Evolutionary conservation across 1,139 yeast genomes (phyloP).

Genomic region (Hanseniaspora uvarum): DNA sequence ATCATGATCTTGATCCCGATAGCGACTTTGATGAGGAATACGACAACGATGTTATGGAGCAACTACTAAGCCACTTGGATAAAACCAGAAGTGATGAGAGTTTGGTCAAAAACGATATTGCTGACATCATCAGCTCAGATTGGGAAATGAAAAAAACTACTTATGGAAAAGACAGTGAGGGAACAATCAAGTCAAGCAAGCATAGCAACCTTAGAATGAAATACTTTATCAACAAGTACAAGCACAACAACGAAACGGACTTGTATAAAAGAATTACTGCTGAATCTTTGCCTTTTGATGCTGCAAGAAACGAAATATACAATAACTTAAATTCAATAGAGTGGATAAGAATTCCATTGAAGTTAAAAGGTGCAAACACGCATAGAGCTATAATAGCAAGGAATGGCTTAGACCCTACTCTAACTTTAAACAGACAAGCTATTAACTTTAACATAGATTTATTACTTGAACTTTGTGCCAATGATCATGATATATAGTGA

Average conservation of each 20-base stretch:
- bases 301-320: conserved; percentile 37
- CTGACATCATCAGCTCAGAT: conserved; percentile 22
- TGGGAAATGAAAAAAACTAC: conserved; percentile 10
- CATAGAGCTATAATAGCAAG: conserved; percentile 67
- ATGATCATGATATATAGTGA: background rate
- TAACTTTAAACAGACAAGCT: background rate
- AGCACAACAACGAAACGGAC: conserved; percentile 18
- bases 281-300: conserved; percentile 35
- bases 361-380: conserved; percentile 55
- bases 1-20: conserved; percentile 14
- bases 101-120: conserved; percentile 8
- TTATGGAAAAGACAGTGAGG: background rate
- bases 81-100: conserved; percentile 17
- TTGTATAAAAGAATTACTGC: conserved; percentile 19
- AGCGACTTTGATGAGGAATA: conserved; percentile 19
- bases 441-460: conserved; percentile 11
- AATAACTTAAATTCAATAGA: conserved; percentile 43
- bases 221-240: conserved; percentile 25
- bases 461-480: conserved; percentile 2
- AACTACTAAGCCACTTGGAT: conserved; percentile 15
- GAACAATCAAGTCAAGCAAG: background rate
- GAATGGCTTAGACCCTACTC: conserved; percentile 40
- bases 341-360: conserved; percentile 62
- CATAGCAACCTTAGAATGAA: background rate
- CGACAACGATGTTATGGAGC: conserved; percentile 20